These are phyloP conservation scores for Dryas alaskensis DNA, from an alignment of 306 rosid genomes.

Conservation along the genomic window DNA sequence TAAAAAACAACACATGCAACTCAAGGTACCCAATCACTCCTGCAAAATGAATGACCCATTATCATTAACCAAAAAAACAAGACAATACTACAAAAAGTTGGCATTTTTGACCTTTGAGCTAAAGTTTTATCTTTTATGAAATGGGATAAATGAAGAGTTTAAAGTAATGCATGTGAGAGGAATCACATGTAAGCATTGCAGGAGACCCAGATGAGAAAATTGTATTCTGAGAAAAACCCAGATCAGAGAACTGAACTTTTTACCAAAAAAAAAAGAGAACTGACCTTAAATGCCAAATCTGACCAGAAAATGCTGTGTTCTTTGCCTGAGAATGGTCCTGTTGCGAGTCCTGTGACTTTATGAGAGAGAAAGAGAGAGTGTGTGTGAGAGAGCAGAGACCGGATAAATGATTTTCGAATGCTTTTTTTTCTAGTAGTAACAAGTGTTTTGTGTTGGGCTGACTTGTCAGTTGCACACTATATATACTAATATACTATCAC, in stretches of 20 bases:
- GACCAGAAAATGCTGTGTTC: not conserved
- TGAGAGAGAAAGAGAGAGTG: not conserved
- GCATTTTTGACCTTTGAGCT: slow-evolving; percentile 11
- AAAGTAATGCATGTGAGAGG: not conserved
- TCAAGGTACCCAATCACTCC: slow-evolving; percentile 20
- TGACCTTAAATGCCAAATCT: slow-evolving; percentile 24
- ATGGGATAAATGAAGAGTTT: not conserved
- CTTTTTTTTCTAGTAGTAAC: not conserved
- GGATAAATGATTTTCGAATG: not conserved
- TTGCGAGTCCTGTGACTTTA: not conserved
- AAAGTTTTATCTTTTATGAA: not conserved
- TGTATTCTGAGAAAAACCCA: slow-evolving; percentile 2
- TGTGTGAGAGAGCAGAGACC: not conserved
- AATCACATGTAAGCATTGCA: slow-evolving; percentile 9
- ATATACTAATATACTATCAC: not conserved
- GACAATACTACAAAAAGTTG: slow-evolving; percentile 8
- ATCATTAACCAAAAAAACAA: slow-evolving; percentile 1
- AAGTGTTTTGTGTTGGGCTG: not conserved
- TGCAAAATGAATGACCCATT: slow-evolving; percentile 32
- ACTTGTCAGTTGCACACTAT: not conserved
- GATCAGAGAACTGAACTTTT: slow-evolving; percentile 23
- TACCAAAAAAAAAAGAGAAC: not conserved
- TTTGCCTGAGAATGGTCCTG: not conserved
- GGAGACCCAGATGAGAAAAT: slow-evolving; percentile 3
- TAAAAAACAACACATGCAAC: slow-evolving; percentile 21